Conservation (phyloP, 108 stramenopile genomes). For the Skeletonema costatum region DNA sequence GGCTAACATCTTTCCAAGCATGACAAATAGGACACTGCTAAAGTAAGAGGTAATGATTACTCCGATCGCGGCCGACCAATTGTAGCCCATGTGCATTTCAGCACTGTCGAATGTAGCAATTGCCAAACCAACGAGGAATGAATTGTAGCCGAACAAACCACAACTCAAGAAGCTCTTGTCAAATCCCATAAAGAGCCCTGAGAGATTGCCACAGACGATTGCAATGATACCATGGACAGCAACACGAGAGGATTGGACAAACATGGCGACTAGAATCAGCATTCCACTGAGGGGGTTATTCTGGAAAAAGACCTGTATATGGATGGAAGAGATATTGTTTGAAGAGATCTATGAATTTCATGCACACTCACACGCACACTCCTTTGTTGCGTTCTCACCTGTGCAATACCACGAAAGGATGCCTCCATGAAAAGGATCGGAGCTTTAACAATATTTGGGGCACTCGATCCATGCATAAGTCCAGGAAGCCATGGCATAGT, state of each 20-base stretch:
- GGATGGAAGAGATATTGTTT: not conserved
- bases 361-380: not conserved
- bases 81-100: constrained; percentile 4
- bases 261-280: constrained; percentile 35
- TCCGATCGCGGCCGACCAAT: constrained; percentile 3
- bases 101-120: constrained; percentile 42
- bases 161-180: constrained; percentile 25
- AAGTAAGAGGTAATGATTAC: constrained; percentile 26
- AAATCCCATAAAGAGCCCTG: constrained; percentile 41
- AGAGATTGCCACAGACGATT: constrained; percentile 22
- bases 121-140: constrained; percentile 43
- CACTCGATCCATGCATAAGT: not conserved
- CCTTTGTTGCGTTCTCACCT: constrained; percentile 1
- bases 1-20: constrained; percentile 29
- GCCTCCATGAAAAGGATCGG: constrained; percentile 18
- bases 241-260: constrained; percentile 39
- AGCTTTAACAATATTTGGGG: not conserved
- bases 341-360: not conserved
- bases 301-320: constrained; percentile 35
- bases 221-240: constrained; percentile 45
- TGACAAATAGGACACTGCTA: constrained; percentile 24
- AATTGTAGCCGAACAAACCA: constrained; percentile 51
- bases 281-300: constrained; percentile 46
- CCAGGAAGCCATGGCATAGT: constrained; percentile 26
- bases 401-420: constrained; percentile 35